Evolutionary conservation across 192 early-diverging fungal genomes (phyloP).

Genomic region (Mortierella hygrophila): DNA sequence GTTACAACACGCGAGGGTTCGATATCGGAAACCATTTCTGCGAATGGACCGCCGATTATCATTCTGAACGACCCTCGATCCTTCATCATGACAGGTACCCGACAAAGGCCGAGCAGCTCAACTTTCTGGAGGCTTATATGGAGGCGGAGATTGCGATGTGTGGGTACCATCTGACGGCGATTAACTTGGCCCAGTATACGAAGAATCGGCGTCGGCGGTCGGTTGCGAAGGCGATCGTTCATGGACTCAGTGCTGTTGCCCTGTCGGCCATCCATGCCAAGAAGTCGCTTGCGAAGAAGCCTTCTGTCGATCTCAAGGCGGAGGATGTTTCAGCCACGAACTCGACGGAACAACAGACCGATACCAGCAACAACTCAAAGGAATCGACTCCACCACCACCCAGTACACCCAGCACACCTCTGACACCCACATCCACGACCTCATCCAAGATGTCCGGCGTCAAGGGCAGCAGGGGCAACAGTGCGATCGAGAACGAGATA

Average conservation of each 20-base stretch:
- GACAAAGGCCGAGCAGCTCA: slow-evolving; percentile 62
- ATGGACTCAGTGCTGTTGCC: slow-evolving; percentile 6
- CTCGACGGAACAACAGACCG: background rate
- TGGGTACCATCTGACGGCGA: slow-evolving; percentile 36
- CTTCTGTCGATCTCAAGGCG: background rate
- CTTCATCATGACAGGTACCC: slow-evolving; percentile 68
- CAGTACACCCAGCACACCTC: background rate
- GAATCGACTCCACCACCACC: no score
- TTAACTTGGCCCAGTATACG: background rate
- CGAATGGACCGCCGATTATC: slow-evolving; percentile 90
- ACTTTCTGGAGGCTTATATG: slow-evolving; percentile 78
- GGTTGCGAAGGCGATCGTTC: background rate
- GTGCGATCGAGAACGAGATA: slow-evolving; percentile 3
- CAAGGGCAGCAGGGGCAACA: slow-evolving; percentile 20
- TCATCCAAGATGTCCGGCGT: no score
- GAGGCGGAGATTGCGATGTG: slow-evolving; percentile 61
- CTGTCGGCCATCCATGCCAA: background rate
- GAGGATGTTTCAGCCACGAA: background rate
- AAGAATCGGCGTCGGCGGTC: background rate
- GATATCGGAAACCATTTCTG: slow-evolving; percentile 90
- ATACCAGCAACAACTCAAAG: no score
- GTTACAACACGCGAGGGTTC: slow-evolving; percentile 82
- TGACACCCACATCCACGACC: background rate
- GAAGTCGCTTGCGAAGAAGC: background rate
- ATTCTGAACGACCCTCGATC: slow-evolving; percentile 59